phyloP scores from a whole-genome alignment of 1,284 basidiomycete species.

The Lentinus polychrous region DNA sequence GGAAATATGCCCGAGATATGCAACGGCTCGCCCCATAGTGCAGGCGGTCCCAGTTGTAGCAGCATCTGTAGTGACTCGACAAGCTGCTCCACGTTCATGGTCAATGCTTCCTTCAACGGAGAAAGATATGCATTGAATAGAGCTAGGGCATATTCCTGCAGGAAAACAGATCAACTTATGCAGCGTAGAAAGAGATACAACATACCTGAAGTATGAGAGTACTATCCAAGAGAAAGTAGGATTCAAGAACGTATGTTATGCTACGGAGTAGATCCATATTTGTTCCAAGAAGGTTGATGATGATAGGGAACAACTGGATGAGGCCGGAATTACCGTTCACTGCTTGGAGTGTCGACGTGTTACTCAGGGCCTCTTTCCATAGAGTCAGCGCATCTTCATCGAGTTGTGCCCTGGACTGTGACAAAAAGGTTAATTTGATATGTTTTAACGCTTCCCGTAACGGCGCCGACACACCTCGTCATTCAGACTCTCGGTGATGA shows the following conservation, averaged over 20 bases:
- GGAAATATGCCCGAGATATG: slow-evolving; percentile 67
- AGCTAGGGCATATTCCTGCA: slow-evolving; percentile 42
- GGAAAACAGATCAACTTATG: slow-evolving; percentile 1
- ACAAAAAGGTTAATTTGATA: not conserved
- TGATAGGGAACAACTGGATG: slow-evolving; percentile 62
- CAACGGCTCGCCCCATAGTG: slow-evolving; percentile 62
- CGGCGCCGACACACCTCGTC: slow-evolving; percentile 40
- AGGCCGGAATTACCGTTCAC: slow-evolving; percentile 46
- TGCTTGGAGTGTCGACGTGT: slow-evolving; percentile 50
- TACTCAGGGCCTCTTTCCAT: slow-evolving; percentile 71
- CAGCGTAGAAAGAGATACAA: not conserved
- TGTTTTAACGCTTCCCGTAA: not conserved
- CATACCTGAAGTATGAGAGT: slow-evolving; percentile 61
- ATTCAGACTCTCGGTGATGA: slow-evolving; percentile 71
- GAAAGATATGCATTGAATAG: slow-evolving; percentile 48
- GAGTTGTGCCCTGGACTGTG: slow-evolving; percentile 61
- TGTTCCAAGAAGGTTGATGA: slow-evolving; percentile 51
- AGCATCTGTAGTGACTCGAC: slow-evolving; percentile 48
- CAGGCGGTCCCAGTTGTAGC: slow-evolving; percentile 53
- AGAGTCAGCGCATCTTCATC: slow-evolving; percentile 76
- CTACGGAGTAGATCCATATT: slow-evolving; percentile 77
- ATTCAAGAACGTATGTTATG: slow-evolving; percentile 66
- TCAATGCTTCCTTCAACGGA: slow-evolving; percentile 42
- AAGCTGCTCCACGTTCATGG: slow-evolving; percentile 53
- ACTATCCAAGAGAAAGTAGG: slow-evolving; percentile 74